Evolutionary conservation across 2,329 filamentous ascomycete species (phyloP), one percentile per base, ranked within the genome.

Genomic region (Fonsecaea pedrosoi): DNA sequence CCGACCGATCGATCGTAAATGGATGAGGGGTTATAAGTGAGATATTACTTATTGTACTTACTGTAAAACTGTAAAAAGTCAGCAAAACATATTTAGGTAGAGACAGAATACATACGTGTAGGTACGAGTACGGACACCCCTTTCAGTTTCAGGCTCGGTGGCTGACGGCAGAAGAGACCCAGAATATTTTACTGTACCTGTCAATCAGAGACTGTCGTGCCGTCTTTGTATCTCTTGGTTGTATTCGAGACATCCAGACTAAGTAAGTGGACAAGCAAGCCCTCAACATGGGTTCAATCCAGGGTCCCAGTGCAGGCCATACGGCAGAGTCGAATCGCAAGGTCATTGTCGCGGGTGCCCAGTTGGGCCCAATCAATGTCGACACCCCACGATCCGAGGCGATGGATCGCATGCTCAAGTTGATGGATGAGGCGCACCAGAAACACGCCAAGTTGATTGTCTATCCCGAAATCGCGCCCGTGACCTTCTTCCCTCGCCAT

Each of bases 401-500:
- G 5, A 73, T 86, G n/a, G 63, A 75, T 2, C 81, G 85, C 12
- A 83, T 87, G 77, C 75, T 85, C 68, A 75, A 75, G 21, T 80
- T 86, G 34, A 80, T 87, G 30, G 75, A 81, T 18, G 73, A 79
- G 53, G 84, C 84, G 12, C 78, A 80, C 0, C 62, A 75, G 2
- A 74, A 82, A 62, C 78, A 78, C 15, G 83, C 82, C 50, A 78
- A 83, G 67, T 74, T 87, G 1, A 80, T 86, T 9, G 80, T 86
- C 35, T 87, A 82, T 69, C 85, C 84, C 0, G 85, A 86, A 74
- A 77, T 80, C n/a, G 81, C 84, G 10, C 79, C 86, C 12, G 86
- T 84, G 0, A 86, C 84, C 0, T 87, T 87, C 78, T 86, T 86
- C 73, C 84, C 85, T 0, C 80, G 83, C 4, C 80, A 84, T 69